Evolutionary conservation across 805 yeast genomes (phyloP), one percentile per base, ranked within the genome.

Genomic region (Monosporozyma yasuniensis): DNA sequence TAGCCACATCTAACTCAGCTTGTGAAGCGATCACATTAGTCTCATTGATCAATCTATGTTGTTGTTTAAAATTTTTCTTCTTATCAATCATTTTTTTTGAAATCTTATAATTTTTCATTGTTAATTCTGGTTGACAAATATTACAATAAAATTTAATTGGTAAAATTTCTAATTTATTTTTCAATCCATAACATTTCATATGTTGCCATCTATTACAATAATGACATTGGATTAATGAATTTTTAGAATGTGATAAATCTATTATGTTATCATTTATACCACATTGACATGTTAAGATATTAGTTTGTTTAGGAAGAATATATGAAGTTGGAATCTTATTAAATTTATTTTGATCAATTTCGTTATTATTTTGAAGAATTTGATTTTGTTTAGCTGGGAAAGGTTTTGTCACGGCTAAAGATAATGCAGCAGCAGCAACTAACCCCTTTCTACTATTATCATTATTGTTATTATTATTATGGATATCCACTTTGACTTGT

Each of bases 171-270:
- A 79, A 83, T 52, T 77, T 80, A 44, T 81, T 78, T 44, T 73
- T 73, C 51, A 85, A 84, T 5, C 83, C 84, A 78, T 89, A 87
- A 66, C 98, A 90, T 16, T 79, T 73, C 28, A 91, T 87, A 69
- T 90, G 98, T 64, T 90, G 96, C 97, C 97, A 90, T 53, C 96
- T 78, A 65, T 78, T 83, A 65, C 98, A 90, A 35, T 79, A 74
- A 64, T 88, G 96, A 69, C 99, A 93, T 69, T 93, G 98, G 53
- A 93, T 85, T 27, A 95, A 87, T 57, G 89, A 90, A 66, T 87
- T 96, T n/a, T 46, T 45, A 3, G 34, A 21, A 12, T 10, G 22
- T 18, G 32, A n/a, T 44, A 32, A 32, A 12, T 39, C 27, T 3
- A 34, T 14, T 7, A 10, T 27, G 21, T 11, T 22, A 53, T 86